Base-by-base conservation (phyloP, 1,139 yeast genomes). In the Magnusiomyces paraingens region DNA sequence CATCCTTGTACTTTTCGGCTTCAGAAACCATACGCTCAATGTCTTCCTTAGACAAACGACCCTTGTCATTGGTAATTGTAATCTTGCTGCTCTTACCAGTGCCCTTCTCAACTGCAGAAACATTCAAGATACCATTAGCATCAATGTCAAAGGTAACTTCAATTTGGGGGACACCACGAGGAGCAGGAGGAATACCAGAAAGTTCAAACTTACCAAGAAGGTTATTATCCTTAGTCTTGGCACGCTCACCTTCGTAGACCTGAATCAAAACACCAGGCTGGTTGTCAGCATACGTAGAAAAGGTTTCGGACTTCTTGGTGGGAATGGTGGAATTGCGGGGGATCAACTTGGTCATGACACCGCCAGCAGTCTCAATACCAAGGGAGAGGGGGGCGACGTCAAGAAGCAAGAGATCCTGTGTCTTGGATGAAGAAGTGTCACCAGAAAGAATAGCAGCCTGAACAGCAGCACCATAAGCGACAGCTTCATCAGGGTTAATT, bases 401-500 rank as follows among this genome's bases (percentile, higher is more conserved):
- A 73, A 87, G 51, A 68, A 87, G 81, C 68, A 87, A 82, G 71
- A 86, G 78, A 73, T 86, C 95, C 79, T 86, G 91, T 64, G 94
- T 81, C 77, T 81, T 81, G 66, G 83, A 79, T 64, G 83, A 80
- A 14, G 48, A 82, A 57, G 91, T 82, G 73, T 86, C 94, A 78
- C 96, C 96, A 58, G 95, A 83, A 66, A 89, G 80, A 70, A 89
- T 89, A 65, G 96, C 94, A 66, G 94, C 95, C 79, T 87, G 98
- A 68, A 88, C 96, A 69, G 96, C 96, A 70, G 96, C 96, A 85
- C 96, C 96, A 82, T 88, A 88, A 72, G 96, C 96, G 77, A 88
- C 96, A 73, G 96, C 96, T 82, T 55, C 57, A 48, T 55, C 57
- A 26, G 57, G 56, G 56, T 52, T 55, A 51, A 56, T 52, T 46